Conservation (phyloP, 2,329 filamentous ascomycete species). For the Verticillium dahliae region DNA sequence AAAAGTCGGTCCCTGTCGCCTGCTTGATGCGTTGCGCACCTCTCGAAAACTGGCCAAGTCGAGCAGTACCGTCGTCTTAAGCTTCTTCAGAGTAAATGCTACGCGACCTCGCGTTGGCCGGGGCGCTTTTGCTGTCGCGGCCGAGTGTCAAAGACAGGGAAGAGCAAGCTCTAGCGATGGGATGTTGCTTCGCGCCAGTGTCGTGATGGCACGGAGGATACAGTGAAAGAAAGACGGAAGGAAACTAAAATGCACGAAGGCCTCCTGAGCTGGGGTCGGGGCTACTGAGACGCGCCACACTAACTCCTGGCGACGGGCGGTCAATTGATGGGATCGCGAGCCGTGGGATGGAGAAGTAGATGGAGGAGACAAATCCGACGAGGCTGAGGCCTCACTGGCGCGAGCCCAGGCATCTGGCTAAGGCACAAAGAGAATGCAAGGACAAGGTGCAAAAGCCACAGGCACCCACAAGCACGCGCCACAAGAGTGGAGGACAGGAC, state of each 20-base stretch:
- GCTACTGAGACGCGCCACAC: constrained; percentile 4
- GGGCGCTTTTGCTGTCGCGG: background rate
- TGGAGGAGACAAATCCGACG: constrained; percentile 6
- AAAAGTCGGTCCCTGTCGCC: background rate
- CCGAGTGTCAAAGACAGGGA: background rate
- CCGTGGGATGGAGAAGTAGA: constrained; percentile 6
- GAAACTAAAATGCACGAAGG: background rate
- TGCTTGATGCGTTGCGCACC: background rate
- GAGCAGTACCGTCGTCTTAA: background rate
- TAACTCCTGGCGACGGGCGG: background rate
- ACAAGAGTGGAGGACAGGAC: background rate
- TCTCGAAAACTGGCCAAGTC: background rate
- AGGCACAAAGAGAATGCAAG: constrained; percentile 5
- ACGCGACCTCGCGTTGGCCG: background rate
- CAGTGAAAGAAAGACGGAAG: background rate
- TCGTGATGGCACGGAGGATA: background rate
- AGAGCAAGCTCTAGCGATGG: background rate
- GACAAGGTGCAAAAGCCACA: background rate
- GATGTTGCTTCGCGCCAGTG: background rate
- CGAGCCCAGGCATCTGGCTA: background rate
- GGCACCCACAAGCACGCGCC: background rate
- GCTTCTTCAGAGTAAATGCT: background rate
- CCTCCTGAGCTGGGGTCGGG: background rate
- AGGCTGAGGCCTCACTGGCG: constrained; percentile 8
- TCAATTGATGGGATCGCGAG: background rate